Conservation (phyloP, 768 basidiomycete genomes). For the Tremella mesenterica region DNA sequence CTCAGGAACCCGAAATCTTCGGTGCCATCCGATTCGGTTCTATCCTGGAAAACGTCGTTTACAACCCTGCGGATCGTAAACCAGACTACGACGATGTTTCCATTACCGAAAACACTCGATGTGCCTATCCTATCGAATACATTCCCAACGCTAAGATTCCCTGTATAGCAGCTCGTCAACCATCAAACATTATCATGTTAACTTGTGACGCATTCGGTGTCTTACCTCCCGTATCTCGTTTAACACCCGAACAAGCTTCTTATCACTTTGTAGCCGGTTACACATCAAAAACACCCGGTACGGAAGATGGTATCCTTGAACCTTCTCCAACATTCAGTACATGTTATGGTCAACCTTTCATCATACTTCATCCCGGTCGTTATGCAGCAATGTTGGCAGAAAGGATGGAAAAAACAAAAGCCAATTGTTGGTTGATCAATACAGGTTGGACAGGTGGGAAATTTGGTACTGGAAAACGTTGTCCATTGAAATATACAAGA, state of each 20-base stretch:
- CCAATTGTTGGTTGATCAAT: constrained; percentile 98
- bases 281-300: constrained; percentile 88
- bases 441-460: constrained; percentile 82
- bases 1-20: constrained; percentile 87
- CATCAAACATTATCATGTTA: constrained; percentile 62
- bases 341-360: constrained; percentile 99
- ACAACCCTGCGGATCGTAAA: constrained; percentile 67
- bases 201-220: constrained; percentile 98
- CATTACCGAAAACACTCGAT: constrained; percentile 99
- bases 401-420: constrained; percentile 78
- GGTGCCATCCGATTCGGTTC: constrained; percentile 89
- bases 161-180: constrained; percentile 75
- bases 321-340: constrained; percentile 99
- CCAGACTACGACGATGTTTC: constrained; percentile 93
- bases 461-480: constrained; percentile 85
- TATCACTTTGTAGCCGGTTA: constrained; percentile 98
- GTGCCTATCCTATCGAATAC: constrained; percentile 96
- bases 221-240: constrained; percentile 85
- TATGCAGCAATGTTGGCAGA: constrained; percentile 97
- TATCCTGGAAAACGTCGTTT: constrained; percentile 98
- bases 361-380: constrained; percentile 88
- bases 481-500: constrained; percentile 91
- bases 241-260: constrained; percentile 87
- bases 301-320: constrained; percentile 94
- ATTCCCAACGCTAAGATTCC: constrained; percentile 94